Evolutionary conservation across 371 early-diverging fungal genomes (phyloP).

Genomic region (Sporodiniella umbellata): DNA sequence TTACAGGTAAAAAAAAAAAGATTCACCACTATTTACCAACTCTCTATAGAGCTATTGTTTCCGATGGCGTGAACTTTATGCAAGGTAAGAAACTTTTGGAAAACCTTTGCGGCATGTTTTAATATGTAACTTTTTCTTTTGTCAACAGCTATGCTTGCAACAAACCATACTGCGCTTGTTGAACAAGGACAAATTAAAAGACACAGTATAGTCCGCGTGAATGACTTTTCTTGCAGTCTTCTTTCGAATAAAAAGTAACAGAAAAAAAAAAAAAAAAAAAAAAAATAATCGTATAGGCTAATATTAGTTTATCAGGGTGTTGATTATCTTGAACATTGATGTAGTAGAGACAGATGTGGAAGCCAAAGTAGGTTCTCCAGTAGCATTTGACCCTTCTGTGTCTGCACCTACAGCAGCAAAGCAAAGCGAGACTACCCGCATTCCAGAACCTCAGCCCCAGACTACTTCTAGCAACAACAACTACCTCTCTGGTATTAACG

Average conservation of each 20-base stretch:
- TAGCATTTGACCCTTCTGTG: conserved; percentile 22
- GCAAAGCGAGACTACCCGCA: neutral
- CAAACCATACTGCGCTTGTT: conserved; percentile 49
- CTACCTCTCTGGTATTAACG: conserved; percentile 58
- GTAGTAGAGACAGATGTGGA: conserved; percentile 30
- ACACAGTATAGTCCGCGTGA: conserved; percentile 50
- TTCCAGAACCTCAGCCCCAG: conserved; percentile 13
- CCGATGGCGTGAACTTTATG: conserved; percentile 65
- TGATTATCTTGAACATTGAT: conserved; percentile 55
- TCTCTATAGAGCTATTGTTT: conserved; percentile 56
- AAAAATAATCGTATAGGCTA: neutral
- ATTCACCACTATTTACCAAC: conserved; percentile 7
- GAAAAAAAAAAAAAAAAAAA: neutral
- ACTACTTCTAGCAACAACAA: conserved; percentile 24
- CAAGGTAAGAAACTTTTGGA: conserved; percentile 48
- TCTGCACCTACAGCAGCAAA: conserved; percentile 13
- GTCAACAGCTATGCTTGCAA: conserved; percentile 61
- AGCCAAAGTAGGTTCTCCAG: conserved; percentile 44
- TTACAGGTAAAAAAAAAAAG: conserved; percentile 44
- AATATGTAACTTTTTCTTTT: neutral
- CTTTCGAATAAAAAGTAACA: conserved; percentile 57
- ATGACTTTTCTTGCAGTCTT: conserved; percentile 48
- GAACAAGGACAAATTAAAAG: conserved; percentile 43
- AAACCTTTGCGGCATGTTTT: neutral
- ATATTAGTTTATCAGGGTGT: conserved; percentile 45